A percentile compares a stretch with the other conserved stretches of the same genome.
phyloP scores from a whole-genome alignment of 2,329 filamentous ascomycete species.

The Lachnellula occidentalis region DNA sequence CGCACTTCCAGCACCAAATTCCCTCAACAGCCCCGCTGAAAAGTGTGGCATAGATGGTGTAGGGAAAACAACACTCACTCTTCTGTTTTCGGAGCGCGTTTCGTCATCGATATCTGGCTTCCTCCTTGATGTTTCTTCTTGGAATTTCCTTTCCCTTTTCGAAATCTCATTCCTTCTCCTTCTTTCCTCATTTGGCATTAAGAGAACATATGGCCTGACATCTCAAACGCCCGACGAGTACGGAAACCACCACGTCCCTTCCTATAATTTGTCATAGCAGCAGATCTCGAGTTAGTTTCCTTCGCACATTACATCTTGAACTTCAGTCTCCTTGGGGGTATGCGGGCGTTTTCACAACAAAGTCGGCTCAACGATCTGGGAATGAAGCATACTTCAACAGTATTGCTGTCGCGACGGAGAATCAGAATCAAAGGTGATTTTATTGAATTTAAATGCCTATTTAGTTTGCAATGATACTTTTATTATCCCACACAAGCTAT shows the following conservation, averaged over 20 bases:
- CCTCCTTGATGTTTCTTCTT: too few species aligned
- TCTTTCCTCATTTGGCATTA: too few species aligned
- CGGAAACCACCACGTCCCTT: too few species aligned
- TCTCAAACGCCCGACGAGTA: too few species aligned
- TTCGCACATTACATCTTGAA: neutral
- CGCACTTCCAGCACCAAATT: neutral
- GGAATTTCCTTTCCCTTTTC: too few species aligned
- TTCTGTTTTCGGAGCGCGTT: too few species aligned
- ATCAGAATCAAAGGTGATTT: neutral
- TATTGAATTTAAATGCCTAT: neutral
- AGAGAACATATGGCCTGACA: too few species aligned
- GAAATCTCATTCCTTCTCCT: too few species aligned
- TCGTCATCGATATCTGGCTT: too few species aligned
- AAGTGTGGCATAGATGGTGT: too few species aligned
- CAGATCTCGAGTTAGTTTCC: neutral
- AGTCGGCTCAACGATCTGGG: neutral
- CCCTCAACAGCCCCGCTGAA: too few species aligned
- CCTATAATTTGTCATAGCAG: neutral
- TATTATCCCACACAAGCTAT: neutral
- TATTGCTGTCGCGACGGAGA: neutral
- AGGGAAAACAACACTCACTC: too few species aligned
- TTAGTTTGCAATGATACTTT: neutral
- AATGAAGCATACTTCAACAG: neutral
- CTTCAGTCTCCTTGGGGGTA: neutral
- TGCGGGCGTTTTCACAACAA: neutral